Evolutionary conservation across 2,329 filamentous ascomycete genomes (phyloP), one percentile per base, ranked within the genome.

Genomic region (Bertia moriformis): DNA sequence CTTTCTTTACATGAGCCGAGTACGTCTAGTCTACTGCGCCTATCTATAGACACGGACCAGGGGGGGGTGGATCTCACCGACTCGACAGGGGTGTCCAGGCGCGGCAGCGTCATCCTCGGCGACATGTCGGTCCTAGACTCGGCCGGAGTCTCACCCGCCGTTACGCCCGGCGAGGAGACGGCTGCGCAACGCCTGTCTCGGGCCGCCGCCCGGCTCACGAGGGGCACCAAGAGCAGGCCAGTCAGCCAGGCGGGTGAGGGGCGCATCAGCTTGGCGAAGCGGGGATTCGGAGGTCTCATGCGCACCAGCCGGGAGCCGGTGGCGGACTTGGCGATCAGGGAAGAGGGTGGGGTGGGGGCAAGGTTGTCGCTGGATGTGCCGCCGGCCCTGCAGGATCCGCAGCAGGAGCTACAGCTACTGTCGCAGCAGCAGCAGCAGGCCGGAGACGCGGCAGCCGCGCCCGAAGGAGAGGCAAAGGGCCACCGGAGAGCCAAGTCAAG

Each of bases 161-260:
- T 60, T 5, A 65, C 62, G 2, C 68, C 70, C 1, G 57, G 51
- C 18, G 73, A 78, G 43, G 73, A 77, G 45, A 60, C 57, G 1
- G 66, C 71, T 2, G 59, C 66, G 2, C 67, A 71, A 19, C 60
- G 73, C 5, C 49, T 78, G 10, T 74, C 71, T 4, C 64, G 73
- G 13, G 72, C 73, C 1, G 71, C 73, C 13, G 67, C 69, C 3
- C 65, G 64, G 37, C 73, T 78, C 45, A 57, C 66, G 15, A 52
- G 60, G 55, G 47, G 59, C 40, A 47, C 59, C 46, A 57, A 66
- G 46, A 75, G 73, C 45, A 66, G 74, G 12, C 69, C 74, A 3
- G 58, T 57, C 14, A 78, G 73, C 47, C 71, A 77, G 46, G 67
- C 63, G 1, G 71, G 72, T 18, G 74, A 78, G 45, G 63, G 63